Conservation (phyloP, 2,329 filamentous ascomycete genomes). For the Aspergillus intermedius region DNA sequence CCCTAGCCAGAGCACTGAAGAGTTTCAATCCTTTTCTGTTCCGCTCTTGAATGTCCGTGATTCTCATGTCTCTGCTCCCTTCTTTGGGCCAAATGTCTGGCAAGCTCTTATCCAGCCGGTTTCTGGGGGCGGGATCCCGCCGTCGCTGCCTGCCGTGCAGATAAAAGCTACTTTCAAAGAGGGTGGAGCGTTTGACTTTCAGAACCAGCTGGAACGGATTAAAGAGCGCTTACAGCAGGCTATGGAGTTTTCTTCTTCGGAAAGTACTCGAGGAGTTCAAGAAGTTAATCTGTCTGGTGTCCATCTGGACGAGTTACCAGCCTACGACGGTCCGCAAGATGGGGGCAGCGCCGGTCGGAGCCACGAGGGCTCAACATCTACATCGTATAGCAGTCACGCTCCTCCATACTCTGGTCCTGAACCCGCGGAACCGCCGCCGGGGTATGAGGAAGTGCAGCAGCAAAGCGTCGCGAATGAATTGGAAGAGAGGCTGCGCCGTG, state of each 20-base stretch:
- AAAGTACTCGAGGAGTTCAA: slow-evolving; percentile 36
- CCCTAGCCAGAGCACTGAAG: slow-evolving; percentile 58
- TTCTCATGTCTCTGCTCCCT: slow-evolving; percentile 77
- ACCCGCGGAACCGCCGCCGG: slow-evolving; percentile 71
- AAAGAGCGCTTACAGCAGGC: slow-evolving; percentile 78
- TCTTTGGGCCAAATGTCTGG: slow-evolving; percentile 92
- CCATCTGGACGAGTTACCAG: slow-evolving; percentile 79
- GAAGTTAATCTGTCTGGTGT: slow-evolving; percentile 57
- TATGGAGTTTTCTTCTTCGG: slow-evolving; percentile 49
- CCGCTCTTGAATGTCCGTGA: slow-evolving; percentile 85
- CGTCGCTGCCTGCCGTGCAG: slow-evolving; percentile 65
- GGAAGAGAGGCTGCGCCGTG: slow-evolving; percentile 49
- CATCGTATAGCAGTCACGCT: slow-evolving; percentile 15
- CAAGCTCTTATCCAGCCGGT: slow-evolving; percentile 73
- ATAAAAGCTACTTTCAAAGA: slow-evolving; percentile 87
- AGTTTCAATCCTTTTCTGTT: slow-evolving; percentile 80
- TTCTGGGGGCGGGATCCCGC: slow-evolving; percentile 72
- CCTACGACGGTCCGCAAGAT: slow-evolving; percentile 62
- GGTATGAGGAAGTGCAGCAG: slow-evolving; percentile 86
- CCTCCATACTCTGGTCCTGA: slow-evolving; percentile 30
- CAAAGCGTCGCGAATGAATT: slow-evolving; percentile 68
- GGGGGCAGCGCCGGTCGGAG: slow-evolving; percentile 2
- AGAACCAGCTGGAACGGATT: slow-evolving; percentile 72
- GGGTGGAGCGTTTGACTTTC: slow-evolving; percentile 89
- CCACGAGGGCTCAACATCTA: slow-evolving; percentile 5